Base-by-base conservation (phyloP, 768 basidiomycete genomes). In the Multifurca ochricompacta region DNA sequence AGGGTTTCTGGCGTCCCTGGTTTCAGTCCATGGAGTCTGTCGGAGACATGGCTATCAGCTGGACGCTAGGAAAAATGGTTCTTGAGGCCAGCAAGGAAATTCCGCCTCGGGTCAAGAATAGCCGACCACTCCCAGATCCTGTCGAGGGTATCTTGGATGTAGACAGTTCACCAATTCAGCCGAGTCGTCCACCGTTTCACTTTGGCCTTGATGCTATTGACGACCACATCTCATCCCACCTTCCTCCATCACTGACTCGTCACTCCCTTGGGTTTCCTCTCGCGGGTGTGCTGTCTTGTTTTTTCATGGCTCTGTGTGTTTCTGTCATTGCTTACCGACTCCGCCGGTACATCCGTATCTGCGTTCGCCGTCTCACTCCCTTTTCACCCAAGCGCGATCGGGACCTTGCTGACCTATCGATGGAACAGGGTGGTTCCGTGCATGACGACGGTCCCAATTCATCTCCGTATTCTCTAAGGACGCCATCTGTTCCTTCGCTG, bases 41-140 rank as follows among this genome's bases (percentile, higher is more conserved):
- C 28, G 85, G 83, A 32, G 90, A 88, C 64, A 91, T 95, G 35
- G 91, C 93, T 40, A 91, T 99, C 64, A 91, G 83, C 63, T 99
- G 96, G 96, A 97, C 96, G 4, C 76, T 98, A 31, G 96, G 96
- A 25, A 98, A 97, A 69, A 98, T 98, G 94, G 95, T 98, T 0
- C 77, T 97, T 25, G 95, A 98, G 70, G 96, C 96, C 25, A 92
- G 90, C 72, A 89, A 87, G 59, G 88, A 89, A 66, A 80, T 92
- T 6, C 78, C 80, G 3, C 66, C 76, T 6, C 69, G 75, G 39
- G 60, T 69, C 11, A 74, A 74, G 50, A 63, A 71, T 3, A 69
- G 71, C 25, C 75, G 71, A 47, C 87, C 86, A 5, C 66, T 90
- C n/a, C 76, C 76, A 25, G 89, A 91, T 62, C 87, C 87, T 5